Percentiles rank a stretch among this genome's conserved stretches.
These are phyloP conservation scores for Termitomyces sp. DNA, from an alignment of 768 basidiomycete genomes.

Conservation along the genomic window DNA sequence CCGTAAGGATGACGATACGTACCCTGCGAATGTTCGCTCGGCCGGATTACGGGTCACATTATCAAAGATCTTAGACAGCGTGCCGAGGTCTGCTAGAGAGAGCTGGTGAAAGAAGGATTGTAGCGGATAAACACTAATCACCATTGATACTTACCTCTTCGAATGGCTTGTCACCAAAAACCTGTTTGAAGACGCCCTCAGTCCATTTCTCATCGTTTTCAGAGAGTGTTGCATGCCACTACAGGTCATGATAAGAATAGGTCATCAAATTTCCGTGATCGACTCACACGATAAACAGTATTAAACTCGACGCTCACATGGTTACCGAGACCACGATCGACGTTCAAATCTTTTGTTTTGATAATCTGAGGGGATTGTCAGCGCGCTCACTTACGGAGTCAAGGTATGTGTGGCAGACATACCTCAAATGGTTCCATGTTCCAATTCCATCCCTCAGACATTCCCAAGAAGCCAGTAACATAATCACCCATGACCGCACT, in stretches of 20 bases:
- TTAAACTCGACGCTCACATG: constrained; percentile 68
- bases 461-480: constrained; percentile 52
- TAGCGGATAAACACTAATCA: neutral
- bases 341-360: constrained; percentile 24
- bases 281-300: constrained; percentile 35
- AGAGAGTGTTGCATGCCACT: constrained; percentile 57
- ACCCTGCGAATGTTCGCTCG: constrained; percentile 44
- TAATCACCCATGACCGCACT: constrained; percentile 53
- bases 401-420: constrained; percentile 1
- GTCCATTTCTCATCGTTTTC: constrained; percentile 48
- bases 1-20: constrained; percentile 1
- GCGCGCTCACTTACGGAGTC: neutral
- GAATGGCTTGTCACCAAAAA: constrained; percentile 34
- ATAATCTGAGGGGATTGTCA: constrained; percentile 24
- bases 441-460: constrained; percentile 49
- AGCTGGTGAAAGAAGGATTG: constrained; percentile 13
- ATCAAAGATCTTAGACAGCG: constrained; percentile 14
- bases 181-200: constrained; percentile 33
- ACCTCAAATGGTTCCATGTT: constrained; percentile 38
- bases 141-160: constrained; percentile 24
- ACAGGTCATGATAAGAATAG: neutral
- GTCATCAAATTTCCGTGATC: neutral
- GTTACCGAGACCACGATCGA: constrained; percentile 56
- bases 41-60: constrained; percentile 18
- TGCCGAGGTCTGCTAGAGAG: constrained; percentile 19